Evolutionary conservation across 768 basidiomycete species (phyloP).

Genomic region (Paxillus involutus): DNA sequence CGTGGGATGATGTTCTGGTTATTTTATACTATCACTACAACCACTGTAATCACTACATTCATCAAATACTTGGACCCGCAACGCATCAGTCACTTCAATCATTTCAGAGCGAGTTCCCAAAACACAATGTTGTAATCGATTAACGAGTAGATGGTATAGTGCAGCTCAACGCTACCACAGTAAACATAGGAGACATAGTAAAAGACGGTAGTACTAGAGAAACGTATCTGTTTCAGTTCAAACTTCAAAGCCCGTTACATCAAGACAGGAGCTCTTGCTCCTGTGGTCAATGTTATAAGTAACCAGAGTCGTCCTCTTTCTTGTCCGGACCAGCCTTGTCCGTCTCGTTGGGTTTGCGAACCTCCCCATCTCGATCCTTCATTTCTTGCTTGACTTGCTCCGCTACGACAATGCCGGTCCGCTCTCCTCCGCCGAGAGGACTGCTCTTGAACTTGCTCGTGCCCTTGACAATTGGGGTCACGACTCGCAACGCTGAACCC

Average conservation of each 20-base stretch:
- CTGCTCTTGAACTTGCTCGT: constrained; percentile 70
- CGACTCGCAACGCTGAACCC: constrained; percentile 8
- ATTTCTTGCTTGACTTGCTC: constrained; percentile 44
- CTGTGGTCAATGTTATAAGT: constrained; percentile 17
- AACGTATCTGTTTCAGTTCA: not conserved
- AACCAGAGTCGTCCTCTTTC: constrained; percentile 29
- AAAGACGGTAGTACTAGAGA: not conserved
- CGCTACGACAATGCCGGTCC: constrained; percentile 46
- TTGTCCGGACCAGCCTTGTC: constrained; percentile 36
- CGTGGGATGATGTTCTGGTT: not conserved
- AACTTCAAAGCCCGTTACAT: not conserved
- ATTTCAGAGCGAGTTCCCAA: not conserved
- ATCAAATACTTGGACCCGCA: too few relatives aligned
- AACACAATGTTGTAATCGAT: not conserved
- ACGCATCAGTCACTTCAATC: too few relatives aligned
- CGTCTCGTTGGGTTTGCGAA: constrained; percentile 36
- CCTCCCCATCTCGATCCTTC: constrained; percentile 19
- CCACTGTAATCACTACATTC: too few relatives aligned
- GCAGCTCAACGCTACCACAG: constrained; percentile 14
- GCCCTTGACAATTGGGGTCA: constrained; percentile 39
- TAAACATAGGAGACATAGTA: not conserved
- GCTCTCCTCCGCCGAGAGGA: constrained; percentile 51
- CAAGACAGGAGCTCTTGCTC: not conserved
- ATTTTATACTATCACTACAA: not conserved
- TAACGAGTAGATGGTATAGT: constrained; percentile 9